These are phyloP conservation scores for Paramecium sonneborni DNA, from an alignment of 73 alveolate genomes.

Conservation along the genomic window DNA sequence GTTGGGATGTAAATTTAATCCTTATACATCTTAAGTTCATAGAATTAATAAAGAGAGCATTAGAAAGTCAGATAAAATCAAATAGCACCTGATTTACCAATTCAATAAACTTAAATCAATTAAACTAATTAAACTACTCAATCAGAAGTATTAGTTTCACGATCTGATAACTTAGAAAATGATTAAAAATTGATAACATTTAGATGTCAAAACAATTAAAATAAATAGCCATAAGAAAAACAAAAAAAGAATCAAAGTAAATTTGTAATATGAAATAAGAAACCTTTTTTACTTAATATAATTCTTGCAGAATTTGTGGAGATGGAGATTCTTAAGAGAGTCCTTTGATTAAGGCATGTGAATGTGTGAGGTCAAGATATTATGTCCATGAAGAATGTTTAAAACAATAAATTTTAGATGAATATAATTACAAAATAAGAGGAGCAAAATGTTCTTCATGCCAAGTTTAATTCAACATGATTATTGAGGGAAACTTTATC, in stretches of 20 bases:
- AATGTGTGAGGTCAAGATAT: background rate
- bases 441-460: slow-evolving; percentile 33
- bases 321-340: background rate
- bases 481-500: background rate
- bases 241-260: background rate
- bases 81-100: background rate
- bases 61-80: background rate
- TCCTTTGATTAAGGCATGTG: slow-evolving; percentile 38
- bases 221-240: background rate
- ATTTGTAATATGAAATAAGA: background rate
- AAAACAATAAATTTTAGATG: slow-evolving; percentile 5
- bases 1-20: background rate
- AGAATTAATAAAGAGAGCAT: background rate
- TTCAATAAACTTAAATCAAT: background rate
- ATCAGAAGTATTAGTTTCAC: background rate
- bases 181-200: slow-evolving; percentile 8
- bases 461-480: background rate
- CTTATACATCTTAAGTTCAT: background rate
- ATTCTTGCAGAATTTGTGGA: slow-evolving; percentile 13
- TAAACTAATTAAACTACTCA: background rate
- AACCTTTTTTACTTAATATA: background rate
- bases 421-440: slow-evolving; percentile 3
- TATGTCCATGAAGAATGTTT: slow-evolving; percentile 54
- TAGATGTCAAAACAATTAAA: background rate
- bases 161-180: background rate